Evolutionary conservation across 805 yeast genomes (phyloP).

Genomic region (Saccharomycopsis javanensis): DNA sequence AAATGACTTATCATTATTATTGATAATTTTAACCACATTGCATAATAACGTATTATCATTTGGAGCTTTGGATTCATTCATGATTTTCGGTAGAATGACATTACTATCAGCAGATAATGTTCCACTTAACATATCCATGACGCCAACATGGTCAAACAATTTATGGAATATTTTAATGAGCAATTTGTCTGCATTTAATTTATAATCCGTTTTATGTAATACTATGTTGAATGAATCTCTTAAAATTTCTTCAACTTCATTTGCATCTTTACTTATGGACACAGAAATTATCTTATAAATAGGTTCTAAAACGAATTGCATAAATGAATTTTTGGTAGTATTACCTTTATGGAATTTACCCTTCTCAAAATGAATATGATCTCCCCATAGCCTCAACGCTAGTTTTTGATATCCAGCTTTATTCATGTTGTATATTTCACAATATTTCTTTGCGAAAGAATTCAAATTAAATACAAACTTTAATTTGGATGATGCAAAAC

Average conservation of each 20-base stretch:
- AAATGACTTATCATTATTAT: constrained; percentile 37
- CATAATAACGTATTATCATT: constrained; percentile 38
- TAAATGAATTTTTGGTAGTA: constrained; percentile 36
- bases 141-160: constrained; percentile 47
- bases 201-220: constrained; percentile 32
- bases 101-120: constrained; percentile 22
- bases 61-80: neutral
- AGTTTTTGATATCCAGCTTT: constrained; percentile 21
- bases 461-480: constrained; percentile 56
- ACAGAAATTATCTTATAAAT: constrained; percentile 64
- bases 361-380: constrained; percentile 39
- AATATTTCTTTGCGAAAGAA: constrained; percentile 51
- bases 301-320: constrained; percentile 63
- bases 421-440: constrained; percentile 20
- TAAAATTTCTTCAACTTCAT: constrained; percentile 36
- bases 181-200: constrained; percentile 50
- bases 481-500: constrained; percentile 62
- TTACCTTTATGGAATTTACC: constrained; percentile 35
- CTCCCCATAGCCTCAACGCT: constrained; percentile 68
- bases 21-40: constrained; percentile 48
- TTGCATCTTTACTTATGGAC: constrained; percentile 43
- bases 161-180: constrained; percentile 42
- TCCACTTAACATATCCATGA: constrained; percentile 37
- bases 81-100: neutral
- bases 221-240: constrained; percentile 38